These are phyloP conservation scores for Wickerhamiella infanticola DNA, from an alignment of 1,139 yeast species.

Conservation along the genomic window DNA sequence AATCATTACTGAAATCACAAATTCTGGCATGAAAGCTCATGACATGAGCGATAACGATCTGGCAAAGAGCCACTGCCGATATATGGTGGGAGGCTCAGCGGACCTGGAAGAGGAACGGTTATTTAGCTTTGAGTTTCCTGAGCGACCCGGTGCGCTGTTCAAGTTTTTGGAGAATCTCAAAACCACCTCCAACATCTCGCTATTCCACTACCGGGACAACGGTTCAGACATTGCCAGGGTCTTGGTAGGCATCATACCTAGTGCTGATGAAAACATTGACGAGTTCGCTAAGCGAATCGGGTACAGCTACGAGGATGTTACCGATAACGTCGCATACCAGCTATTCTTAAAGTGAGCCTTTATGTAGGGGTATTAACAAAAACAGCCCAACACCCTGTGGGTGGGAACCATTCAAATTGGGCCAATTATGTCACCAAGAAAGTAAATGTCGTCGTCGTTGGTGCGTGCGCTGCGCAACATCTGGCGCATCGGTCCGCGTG, in stretches of 20 bases:
- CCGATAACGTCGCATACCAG: slow-evolving; percentile 68
- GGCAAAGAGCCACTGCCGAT: slow-evolving; percentile 93
- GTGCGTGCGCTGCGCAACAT: slow-evolving; percentile 25
- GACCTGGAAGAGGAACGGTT: slow-evolving; percentile 56
- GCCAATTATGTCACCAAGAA: background rate
- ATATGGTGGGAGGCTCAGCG: slow-evolving; percentile 81
- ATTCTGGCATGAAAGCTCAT: slow-evolving; percentile 35
- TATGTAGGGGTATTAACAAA: too few relatives aligned
- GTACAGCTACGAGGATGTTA: slow-evolving; percentile 66
- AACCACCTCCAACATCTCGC: slow-evolving; percentile 75
- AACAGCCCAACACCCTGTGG: background rate
- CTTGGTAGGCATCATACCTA: slow-evolving; percentile 80
- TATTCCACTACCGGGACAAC: slow-evolving; percentile 92
- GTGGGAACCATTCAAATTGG: background rate
- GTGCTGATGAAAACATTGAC: slow-evolving; percentile 48
- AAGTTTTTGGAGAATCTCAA: slow-evolving; percentile 59
- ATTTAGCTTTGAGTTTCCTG: slow-evolving; percentile 87
- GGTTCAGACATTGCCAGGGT: slow-evolving; percentile 92
- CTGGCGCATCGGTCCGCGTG: slow-evolving; percentile 46
- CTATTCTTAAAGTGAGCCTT: slow-evolving; percentile 37
- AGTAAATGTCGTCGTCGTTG: slow-evolving; percentile 1
- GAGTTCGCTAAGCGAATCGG: slow-evolving; percentile 55
- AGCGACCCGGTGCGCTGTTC: slow-evolving; percentile 85
- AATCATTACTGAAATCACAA: slow-evolving; percentile 29
- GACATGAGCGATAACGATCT: slow-evolving; percentile 86